These are phyloP conservation scores for Penicillium macrosclerotiorum DNA, from an alignment of 495 filamentous ascomycete species.

Conservation along the genomic window DNA sequence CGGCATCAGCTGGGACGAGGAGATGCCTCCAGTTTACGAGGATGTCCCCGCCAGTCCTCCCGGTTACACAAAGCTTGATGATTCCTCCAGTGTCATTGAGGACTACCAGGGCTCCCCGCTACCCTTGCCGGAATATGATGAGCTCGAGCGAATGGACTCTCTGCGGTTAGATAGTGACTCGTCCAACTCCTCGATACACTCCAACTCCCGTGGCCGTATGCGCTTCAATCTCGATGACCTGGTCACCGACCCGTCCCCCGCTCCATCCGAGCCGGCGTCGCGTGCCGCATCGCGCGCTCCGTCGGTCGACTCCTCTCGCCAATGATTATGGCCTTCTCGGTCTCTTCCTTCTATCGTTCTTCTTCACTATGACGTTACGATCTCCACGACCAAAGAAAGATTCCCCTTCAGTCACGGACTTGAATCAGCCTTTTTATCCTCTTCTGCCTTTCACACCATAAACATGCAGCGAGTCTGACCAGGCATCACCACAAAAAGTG, in stretches of 20 bases:
- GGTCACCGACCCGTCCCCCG: slow-evolving; percentile 19
- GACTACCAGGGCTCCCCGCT: slow-evolving; percentile 46
- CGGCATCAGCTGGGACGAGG: slow-evolving; percentile 96
- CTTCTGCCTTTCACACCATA: background rate
- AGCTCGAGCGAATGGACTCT: slow-evolving; percentile 44
- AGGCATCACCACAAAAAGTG: slow-evolving; percentile 1
- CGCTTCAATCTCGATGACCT: slow-evolving; percentile 28
- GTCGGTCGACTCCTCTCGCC: slow-evolving; percentile 21
- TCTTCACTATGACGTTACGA: slow-evolving; percentile 25
- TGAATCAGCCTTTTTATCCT: slow-evolving; percentile 1
- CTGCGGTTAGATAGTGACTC: slow-evolving; percentile 40
- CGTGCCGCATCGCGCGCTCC: slow-evolving; percentile 19
- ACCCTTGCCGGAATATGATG: slow-evolving; percentile 40
- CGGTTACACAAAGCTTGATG: slow-evolving; percentile 57
- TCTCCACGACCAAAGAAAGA: slow-evolving; percentile 21
- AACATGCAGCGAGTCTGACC: background rate
- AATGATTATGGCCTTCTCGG: slow-evolving; percentile 10
- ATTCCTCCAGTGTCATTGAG: slow-evolving; percentile 36
- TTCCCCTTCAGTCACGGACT: slow-evolving; percentile 6
- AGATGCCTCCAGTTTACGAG: slow-evolving; percentile 91
- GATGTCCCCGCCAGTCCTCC: slow-evolving; percentile 90
- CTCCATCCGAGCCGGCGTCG: slow-evolving; percentile 18
- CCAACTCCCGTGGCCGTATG: slow-evolving; percentile 12
- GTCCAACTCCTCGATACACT: slow-evolving; percentile 31
- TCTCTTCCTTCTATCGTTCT: slow-evolving; percentile 1